Conservation (phyloP, 495 filamentous ascomycete species). For the Podospora anserina region DNA sequence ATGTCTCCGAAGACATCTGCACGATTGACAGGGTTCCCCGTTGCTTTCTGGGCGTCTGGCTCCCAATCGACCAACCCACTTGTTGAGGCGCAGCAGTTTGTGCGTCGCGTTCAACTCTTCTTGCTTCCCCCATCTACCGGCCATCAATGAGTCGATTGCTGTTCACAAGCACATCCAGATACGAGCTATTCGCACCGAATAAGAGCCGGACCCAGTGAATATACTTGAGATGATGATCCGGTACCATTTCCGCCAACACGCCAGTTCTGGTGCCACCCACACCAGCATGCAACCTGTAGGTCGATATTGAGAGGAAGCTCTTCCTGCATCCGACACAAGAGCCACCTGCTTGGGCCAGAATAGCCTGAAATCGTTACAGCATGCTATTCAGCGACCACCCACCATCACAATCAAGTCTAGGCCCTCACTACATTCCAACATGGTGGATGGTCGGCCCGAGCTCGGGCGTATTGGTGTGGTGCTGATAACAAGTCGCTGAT, state of each 20-base stretch:
- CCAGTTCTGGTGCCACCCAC: not conserved
- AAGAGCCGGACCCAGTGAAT: not conserved
- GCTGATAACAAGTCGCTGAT: not conserved
- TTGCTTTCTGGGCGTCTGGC: not conserved
- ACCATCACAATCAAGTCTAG: not conserved
- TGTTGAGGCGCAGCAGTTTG: constrained; percentile 21
- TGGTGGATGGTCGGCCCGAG: not conserved
- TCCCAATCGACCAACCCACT: constrained; percentile 12
- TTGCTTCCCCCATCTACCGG: not conserved
- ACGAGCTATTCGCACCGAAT: not conserved
- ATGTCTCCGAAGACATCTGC: not conserved
- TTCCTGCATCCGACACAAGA: not conserved
- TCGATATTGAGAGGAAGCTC: not conserved
- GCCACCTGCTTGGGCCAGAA: constrained; percentile 11
- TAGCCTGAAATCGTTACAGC: constrained; percentile 13
- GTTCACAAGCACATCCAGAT: not conserved
- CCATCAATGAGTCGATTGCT: constrained; percentile 7
- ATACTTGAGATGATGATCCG: not conserved
- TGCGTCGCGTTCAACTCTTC: not conserved
- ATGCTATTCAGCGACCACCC: constrained; percentile 1
- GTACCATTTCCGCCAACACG: not conserved
- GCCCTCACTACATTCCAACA: not conserved
- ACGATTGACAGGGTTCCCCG: constrained; percentile 6
- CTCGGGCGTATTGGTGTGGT: not conserved
- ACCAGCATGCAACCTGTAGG: not conserved